phyloP scores from a whole-genome alignment of 257 asterid species.

The Paulownia fortunei region DNA sequence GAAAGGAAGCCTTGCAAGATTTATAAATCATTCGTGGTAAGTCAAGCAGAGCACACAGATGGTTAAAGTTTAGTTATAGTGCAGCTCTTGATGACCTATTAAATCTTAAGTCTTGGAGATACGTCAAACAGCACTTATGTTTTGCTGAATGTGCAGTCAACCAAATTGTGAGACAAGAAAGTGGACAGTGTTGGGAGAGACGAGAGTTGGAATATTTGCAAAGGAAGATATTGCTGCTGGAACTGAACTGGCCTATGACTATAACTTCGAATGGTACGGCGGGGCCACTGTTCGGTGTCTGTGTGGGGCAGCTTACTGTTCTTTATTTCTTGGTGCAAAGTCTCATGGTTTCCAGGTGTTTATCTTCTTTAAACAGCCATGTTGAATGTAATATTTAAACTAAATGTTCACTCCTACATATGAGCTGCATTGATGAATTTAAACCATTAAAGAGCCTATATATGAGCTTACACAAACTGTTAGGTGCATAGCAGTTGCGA shows the following conservation, averaged over 20 bases:
- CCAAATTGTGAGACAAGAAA: constrained; percentile 98
- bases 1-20: constrained; percentile 90
- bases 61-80: constrained; percentile 21
- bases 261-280: constrained; percentile 95
- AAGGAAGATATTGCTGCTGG: constrained; percentile 69
- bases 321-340: constrained; percentile 91
- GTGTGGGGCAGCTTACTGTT: constrained; percentile 91
- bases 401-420: constrained; percentile 25
- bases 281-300: constrained; percentile 93
- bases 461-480: not conserved
- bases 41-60: constrained; percentile 29
- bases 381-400: constrained; percentile 13
- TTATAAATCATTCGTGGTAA: constrained; percentile 95
- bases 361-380: constrained; percentile 24
- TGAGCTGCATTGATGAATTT: constrained; percentile 19
- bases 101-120: constrained; percentile 11
- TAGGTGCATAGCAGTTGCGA: constrained; percentile 6
- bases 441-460: not conserved
- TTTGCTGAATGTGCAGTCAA: constrained; percentile 55
- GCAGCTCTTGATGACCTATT: constrained; percentile 19
- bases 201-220: constrained; percentile 92
- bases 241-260: constrained; percentile 79
- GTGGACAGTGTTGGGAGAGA: constrained; percentile 92
- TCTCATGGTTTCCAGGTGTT: constrained; percentile 96
- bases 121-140: constrained; percentile 4